A percentile compares a stretch with the other conserved stretches of the same genome.
phyloP scores from a whole-genome alignment of 2,329 filamentous ascomycete genomes.

The Trichothecium roseum region DNA sequence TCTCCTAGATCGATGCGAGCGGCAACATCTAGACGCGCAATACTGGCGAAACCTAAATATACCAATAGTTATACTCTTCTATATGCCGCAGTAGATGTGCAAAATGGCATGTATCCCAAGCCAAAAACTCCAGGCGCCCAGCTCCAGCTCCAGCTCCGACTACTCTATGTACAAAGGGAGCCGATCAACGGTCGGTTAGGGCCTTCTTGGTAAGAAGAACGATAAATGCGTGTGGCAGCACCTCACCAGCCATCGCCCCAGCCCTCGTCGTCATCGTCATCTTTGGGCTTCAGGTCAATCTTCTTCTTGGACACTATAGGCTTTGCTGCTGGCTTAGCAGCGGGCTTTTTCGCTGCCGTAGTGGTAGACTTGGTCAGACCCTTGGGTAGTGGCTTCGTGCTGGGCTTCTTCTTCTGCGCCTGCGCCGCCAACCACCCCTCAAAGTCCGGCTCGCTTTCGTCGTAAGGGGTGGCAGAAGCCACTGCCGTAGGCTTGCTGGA shows the following conservation, averaged over 20 bases:
- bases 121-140: too few relatives aligned
- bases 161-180: too few relatives aligned
- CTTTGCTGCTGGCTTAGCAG: conserved; percentile 25
- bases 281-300: conserved; percentile 58
- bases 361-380: conserved; percentile 57
- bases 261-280: conserved; percentile 44
- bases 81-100: too few relatives aligned
- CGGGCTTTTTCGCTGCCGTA: conserved; percentile 27
- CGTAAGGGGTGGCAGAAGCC: conserved; percentile 45
- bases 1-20: too few relatives aligned
- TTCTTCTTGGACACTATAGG: conserved; percentile 47
- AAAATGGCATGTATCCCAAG: too few relatives aligned
- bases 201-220: too few relatives aligned
- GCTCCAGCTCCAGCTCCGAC: too few relatives aligned
- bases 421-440: conserved; percentile 90
- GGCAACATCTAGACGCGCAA: too few relatives aligned
- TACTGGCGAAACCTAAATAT: too few relatives aligned
- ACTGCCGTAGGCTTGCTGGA: conserved; percentile 18
- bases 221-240: neutral
- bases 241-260: conserved; percentile 57
- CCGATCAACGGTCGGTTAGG: too few relatives aligned
- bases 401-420: conserved; percentile 56
- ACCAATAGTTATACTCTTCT: too few relatives aligned
- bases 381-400: conserved; percentile 64
- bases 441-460: conserved; percentile 90